Base-by-base conservation (phyloP, 1,139 yeast species). In the Blastobotrys persicus region DNA sequence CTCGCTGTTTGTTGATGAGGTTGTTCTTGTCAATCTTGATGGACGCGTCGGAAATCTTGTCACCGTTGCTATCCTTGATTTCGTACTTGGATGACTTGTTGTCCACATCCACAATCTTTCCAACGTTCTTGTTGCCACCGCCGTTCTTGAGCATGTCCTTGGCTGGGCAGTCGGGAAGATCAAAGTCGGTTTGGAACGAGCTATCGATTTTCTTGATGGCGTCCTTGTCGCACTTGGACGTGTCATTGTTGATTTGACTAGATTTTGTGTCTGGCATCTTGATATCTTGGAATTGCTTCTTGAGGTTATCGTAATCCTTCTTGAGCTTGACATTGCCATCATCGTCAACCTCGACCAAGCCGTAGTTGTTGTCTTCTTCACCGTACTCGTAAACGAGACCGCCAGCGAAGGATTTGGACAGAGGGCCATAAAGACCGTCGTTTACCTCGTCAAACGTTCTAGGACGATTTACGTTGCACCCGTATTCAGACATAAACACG, bases 401-500 rank as follows among this genome's bases (percentile, higher is more conserved):
- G 59, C 95, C 95, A 1, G 66, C 83, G 86, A 51, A 91, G 69
- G 23, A 88, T 51, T 73, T 62, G 43, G 75, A 60, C 60, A 83
- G 69, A 2, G 79, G 78, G 31, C 64, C 65, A 64, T 88, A 85
- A 57, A 83, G 73, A 2, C 80, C 72, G 50, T 75, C 65, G 42
- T 81, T 74, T 43, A 85, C 84, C 68, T 85, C 92, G 50, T 77
- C 75, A 68, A 85, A 85, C 32, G 78, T 69, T 64, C 94, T 77
- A 49, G 92, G 89, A 43, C 59, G 53, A 40, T 65, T 62, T 2
- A 60, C 62, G 55, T 72, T 62, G 84, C 80, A 60, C 77, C 92
- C 78, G 80, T 95, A 89, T 71, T 91, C 98, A 16, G 95, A 85
- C 69, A 89, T 83, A 64, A 91, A 81, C 28, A 89, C 70, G 12